Evolutionary conservation across 2,329 filamentous ascomycete genomes (phyloP).

Genomic region (Cadophora sp.): DNA sequence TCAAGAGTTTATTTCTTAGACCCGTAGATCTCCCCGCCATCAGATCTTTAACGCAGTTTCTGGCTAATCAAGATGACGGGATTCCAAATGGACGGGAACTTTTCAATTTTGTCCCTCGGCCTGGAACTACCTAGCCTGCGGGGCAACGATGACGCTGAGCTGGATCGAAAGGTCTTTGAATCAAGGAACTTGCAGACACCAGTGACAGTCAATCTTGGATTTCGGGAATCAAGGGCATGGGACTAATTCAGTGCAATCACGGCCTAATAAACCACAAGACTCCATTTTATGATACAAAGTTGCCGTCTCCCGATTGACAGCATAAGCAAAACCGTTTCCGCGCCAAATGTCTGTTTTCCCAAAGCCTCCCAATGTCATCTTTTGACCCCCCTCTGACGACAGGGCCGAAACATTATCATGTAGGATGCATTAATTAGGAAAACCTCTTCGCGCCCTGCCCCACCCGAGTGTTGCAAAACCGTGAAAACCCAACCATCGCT

Average conservation of each 20-base stretch:
- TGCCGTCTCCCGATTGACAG: constrained; percentile 31
- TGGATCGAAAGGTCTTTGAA: not conserved
- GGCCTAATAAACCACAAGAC: constrained; percentile 28
- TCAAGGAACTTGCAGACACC: not conserved
- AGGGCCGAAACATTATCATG: constrained; percentile 45
- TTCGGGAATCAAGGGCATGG: not conserved
- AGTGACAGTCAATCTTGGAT: not conserved
- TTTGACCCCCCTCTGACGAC: constrained; percentile 36
- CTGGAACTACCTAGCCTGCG: not conserved
- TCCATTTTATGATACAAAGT: constrained; percentile 44
- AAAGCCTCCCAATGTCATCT: constrained; percentile 33
- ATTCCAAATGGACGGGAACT: constrained; percentile 20
- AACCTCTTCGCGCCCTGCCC: constrained; percentile 33
- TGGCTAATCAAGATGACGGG: constrained; percentile 13
- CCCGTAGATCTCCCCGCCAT: constrained; percentile 16
- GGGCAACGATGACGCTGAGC: constrained; percentile 4
- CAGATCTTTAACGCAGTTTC: not conserved
- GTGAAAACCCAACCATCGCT: constrained; percentile 45
- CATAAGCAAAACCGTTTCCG: constrained; percentile 41
- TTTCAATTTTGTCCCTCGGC: not conserved
- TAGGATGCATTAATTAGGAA: constrained; percentile 44
- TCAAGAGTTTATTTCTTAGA: constrained; percentile 10
- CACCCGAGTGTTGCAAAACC: constrained; percentile 40
- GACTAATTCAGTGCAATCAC: constrained; percentile 1
- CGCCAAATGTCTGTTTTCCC: constrained; percentile 43